Evolutionary conservation across 768 basidiomycete genomes (phyloP).

Genomic region (Lactarius indigo): DNA sequence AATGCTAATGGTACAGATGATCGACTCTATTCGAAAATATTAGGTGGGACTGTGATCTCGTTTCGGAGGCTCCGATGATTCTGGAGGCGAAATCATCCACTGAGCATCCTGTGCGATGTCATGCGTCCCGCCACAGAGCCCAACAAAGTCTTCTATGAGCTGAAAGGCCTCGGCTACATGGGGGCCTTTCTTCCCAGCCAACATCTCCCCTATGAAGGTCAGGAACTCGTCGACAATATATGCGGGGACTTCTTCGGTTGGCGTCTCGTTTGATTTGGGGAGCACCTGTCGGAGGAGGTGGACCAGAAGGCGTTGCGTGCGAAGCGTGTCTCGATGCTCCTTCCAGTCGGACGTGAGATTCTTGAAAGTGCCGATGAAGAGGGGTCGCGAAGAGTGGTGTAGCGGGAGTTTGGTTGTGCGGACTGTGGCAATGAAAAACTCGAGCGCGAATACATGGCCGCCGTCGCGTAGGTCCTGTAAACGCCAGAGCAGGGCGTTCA

Average conservation of each 20-base stretch:
- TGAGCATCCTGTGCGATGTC: too few relatives aligned
- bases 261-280: constrained; percentile 9
- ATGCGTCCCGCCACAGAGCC: background rate
- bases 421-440: constrained; percentile 11
- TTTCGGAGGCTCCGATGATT: too few relatives aligned
- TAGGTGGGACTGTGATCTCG: too few relatives aligned
- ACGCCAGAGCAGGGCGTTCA: constrained; percentile 9
- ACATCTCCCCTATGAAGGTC: background rate
- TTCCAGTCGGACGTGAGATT: constrained; percentile 8
- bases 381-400: background rate
- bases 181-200: background rate
- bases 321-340: background rate
- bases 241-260: background rate
- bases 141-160: background rate
- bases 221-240: constrained; percentile 2
- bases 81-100: too few relatives aligned
- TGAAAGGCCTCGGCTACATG: background rate
- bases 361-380: constrained; percentile 8
- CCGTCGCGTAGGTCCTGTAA: constrained; percentile 13
- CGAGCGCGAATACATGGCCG: constrained; percentile 10
- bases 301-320: constrained; percentile 25
- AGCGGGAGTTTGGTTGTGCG: background rate
- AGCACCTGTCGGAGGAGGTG: constrained; percentile 31
- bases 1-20: too few relatives aligned
- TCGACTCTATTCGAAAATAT: too few relatives aligned